These are phyloP conservation scores for Platanus orientalis DNA, from an alignment of 164 flowering plant genomes.

Conservation along the genomic window DNA sequence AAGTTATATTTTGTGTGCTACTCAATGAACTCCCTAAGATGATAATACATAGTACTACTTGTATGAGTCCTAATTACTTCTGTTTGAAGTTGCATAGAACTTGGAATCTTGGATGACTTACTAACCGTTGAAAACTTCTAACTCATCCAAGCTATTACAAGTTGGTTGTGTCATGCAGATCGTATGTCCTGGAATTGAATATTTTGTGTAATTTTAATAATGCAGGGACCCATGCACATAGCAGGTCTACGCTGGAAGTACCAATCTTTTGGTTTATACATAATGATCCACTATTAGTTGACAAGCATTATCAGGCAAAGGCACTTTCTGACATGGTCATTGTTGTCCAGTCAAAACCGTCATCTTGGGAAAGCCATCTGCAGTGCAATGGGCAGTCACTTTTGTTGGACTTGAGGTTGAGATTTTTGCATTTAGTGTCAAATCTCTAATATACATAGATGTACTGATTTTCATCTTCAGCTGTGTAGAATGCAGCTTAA, in stretches of 20 bases:
- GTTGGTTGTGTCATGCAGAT: not conserved
- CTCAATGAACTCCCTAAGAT: no score
- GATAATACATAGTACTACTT: no score
- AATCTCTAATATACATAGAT: no score
- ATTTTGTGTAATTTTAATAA: slow-evolving; percentile 7
- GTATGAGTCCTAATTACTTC: no score
- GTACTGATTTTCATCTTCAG: not conserved
- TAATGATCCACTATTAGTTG: slow-evolving; percentile 76
- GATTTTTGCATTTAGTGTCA: slow-evolving; percentile 3
- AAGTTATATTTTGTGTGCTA: no score
- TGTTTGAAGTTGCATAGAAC: no score
- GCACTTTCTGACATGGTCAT: slow-evolving; percentile 96
- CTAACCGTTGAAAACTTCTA: not conserved
- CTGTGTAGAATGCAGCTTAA: not conserved
- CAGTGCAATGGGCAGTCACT: slow-evolving; percentile 93
- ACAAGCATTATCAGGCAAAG: slow-evolving; percentile 94
- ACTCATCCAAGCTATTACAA: not conserved
- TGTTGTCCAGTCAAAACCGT: slow-evolving; percentile 80
- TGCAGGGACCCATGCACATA: slow-evolving; percentile 79
- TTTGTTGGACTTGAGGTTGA: slow-evolving; percentile 86
- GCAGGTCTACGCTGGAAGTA: slow-evolving; percentile 83
- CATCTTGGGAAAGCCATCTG: slow-evolving; percentile 97
- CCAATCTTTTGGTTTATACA: slow-evolving; percentile 97
- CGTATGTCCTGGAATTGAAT: slow-evolving; percentile 2
- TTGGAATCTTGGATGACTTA: no score